Evolutionary conservation across 345 rosid species (phyloP).

Genomic region (Zanthoxylum bungeanum): DNA sequence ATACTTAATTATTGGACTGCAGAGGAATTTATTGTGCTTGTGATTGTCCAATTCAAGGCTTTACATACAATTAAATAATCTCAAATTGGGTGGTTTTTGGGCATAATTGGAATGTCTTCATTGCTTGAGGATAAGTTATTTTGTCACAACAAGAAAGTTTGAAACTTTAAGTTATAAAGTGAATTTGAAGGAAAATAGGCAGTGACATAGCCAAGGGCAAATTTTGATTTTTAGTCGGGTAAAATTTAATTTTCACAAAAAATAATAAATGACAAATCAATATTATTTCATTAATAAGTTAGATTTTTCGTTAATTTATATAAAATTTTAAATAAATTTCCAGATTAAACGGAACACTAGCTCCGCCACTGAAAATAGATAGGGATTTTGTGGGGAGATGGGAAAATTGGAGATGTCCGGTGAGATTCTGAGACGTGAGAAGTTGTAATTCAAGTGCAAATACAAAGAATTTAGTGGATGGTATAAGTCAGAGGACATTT

Average conservation of each 20-base stretch:
- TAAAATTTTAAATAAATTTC: too few relatives aligned
- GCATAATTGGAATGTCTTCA: not conserved
- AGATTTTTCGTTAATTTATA: too few relatives aligned
- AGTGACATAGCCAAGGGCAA: too few relatives aligned
- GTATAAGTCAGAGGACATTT: not conserved
- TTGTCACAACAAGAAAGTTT: not conserved
- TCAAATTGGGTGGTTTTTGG: not conserved
- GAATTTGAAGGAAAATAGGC: not conserved
- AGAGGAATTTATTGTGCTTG: conserved; percentile 5
- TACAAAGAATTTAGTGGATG: not conserved
- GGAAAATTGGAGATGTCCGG: not conserved
- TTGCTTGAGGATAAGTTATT: not conserved
- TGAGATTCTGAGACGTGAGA: conserved; percentile 15
- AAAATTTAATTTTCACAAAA: too few relatives aligned
- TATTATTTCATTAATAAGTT: too few relatives aligned
- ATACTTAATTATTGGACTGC: not conserved
- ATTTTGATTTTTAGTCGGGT: too few relatives aligned
- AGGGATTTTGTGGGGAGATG: not conserved
- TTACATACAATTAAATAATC: not conserved
- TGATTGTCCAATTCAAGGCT: conserved; percentile 7
- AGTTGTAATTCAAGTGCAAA: not conserved
- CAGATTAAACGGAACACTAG: too few relatives aligned
- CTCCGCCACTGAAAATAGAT: not conserved
- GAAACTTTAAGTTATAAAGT: not conserved
- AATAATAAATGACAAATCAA: too few relatives aligned